A percentile compares a stretch with the other conserved stretches of the same genome.
These are phyloP conservation scores for Xylariaceae sp. DNA, from an alignment of 2,329 filamentous ascomycete genomes.

Conservation along the genomic window DNA sequence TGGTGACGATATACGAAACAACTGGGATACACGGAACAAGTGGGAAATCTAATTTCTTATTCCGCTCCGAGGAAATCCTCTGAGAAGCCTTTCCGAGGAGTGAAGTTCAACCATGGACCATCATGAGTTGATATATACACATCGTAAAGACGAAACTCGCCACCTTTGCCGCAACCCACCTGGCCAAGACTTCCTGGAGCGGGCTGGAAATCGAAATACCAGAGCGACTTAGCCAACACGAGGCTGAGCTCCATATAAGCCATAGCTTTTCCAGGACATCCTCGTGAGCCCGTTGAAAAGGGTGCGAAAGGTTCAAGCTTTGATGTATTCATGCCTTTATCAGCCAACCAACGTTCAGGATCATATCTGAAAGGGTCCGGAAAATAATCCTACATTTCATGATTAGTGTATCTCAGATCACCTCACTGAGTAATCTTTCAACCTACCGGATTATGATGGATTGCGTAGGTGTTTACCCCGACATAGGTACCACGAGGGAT, in stretches of 20 bases:
- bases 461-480: slow-evolving; percentile 16
- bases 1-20: no score
- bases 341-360: slow-evolving; percentile 7
- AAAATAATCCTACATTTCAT: slow-evolving; percentile 4
- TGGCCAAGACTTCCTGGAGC: slow-evolving; percentile 6
- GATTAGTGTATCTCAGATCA: neutral
- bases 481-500: slow-evolving; percentile 17
- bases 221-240: slow-evolving; percentile 8
- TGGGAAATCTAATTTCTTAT: no score
- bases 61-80: slow-evolving; percentile 4
- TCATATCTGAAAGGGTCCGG: slow-evolving; percentile 5
- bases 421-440: neutral
- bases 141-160: slow-evolving; percentile 16
- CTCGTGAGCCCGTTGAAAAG: slow-evolving; percentile 9
- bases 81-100: slow-evolving; percentile 1
- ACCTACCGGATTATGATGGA: slow-evolving; percentile 19
- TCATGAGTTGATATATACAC: slow-evolving; percentile 17
- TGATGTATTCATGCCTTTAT: neutral
- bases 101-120: slow-evolving; percentile 14
- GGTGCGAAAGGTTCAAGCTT: slow-evolving; percentile 8
- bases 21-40: no score
- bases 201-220: slow-evolving; percentile 13
- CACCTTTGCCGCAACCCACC: slow-evolving; percentile 6
- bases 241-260: slow-evolving; percentile 12
- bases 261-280: slow-evolving; percentile 11